Percentiles rank a stretch among this genome's conserved stretches.
These are phyloP conservation scores for Didymella arachidicola DNA, from an alignment of 2,329 filamentous ascomycete genomes.

Conservation along the genomic window DNA sequence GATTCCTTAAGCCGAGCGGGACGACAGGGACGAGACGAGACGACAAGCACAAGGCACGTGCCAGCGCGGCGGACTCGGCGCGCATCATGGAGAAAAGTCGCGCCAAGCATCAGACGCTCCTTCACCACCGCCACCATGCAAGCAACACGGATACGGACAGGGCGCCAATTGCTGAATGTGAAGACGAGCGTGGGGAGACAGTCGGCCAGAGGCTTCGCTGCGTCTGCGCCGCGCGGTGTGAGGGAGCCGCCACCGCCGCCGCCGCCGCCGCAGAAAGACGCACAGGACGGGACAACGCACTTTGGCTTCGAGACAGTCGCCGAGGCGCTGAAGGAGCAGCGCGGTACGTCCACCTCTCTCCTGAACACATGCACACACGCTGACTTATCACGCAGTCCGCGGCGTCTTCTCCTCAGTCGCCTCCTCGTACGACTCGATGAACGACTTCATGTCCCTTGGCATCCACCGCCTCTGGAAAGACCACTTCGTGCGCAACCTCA, in stretches of 20 bases:
- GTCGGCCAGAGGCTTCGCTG: slow-evolving; percentile 61
- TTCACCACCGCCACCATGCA: slow-evolving; percentile 37
- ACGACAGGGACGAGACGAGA: background rate
- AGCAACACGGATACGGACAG: slow-evolving; percentile 36
- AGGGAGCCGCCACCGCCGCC: slow-evolving; percentile 50
- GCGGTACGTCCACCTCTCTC: slow-evolving; percentile 55
- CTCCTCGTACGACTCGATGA: slow-evolving; percentile 96
- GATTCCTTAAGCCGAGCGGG: slow-evolving; percentile 6
- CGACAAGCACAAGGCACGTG: slow-evolving; percentile 36
- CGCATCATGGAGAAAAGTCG: slow-evolving; percentile 33
- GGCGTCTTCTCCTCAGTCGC: slow-evolving; percentile 95
- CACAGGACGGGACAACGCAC: slow-evolving; percentile 70
- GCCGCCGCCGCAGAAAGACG: slow-evolving; percentile 49
- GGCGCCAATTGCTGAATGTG: slow-evolving; percentile 43
- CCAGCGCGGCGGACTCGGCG: slow-evolving; percentile 24
- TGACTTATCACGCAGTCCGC: slow-evolving; percentile 66
- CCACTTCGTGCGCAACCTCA: slow-evolving; percentile 89
- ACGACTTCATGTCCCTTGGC: slow-evolving; percentile 97
- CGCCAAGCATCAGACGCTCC: slow-evolving; percentile 34
- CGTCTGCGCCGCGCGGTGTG: slow-evolving; percentile 47
- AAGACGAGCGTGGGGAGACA: slow-evolving; percentile 27
- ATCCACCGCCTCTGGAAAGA: slow-evolving; percentile 98
- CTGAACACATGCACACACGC: too few relatives aligned
- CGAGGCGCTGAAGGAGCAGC: slow-evolving; percentile 77
- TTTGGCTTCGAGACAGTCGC: slow-evolving; percentile 90